Percentiles rank a stretch among this genome's conserved stretches.
phyloP scores from a whole-genome alignment of 768 basidiomycete species.

The Cystobasidium tubakii region DNA sequence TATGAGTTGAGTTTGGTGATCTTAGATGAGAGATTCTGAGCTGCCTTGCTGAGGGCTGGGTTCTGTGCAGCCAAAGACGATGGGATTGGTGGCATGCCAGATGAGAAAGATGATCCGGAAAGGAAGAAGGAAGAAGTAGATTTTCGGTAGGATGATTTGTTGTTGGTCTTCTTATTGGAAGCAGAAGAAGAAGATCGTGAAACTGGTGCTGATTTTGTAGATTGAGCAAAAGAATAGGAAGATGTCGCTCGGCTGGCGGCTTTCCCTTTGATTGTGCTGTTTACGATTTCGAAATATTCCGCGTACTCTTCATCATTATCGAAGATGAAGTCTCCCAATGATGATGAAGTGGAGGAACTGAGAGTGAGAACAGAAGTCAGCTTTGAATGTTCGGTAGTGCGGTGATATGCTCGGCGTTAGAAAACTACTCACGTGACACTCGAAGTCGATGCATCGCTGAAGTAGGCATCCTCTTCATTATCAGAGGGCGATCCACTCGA shows the following conservation, averaged over 20 bases:
- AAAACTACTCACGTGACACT: slow-evolving; percentile 13
- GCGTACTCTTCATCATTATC: slow-evolving; percentile 13
- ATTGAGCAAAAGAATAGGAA: background rate
- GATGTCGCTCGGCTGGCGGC: too few species aligned
- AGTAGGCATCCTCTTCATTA: slow-evolving; percentile 23
- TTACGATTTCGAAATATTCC: slow-evolving; percentile 22
- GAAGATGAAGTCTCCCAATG: slow-evolving; percentile 27
- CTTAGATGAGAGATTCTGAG: background rate
- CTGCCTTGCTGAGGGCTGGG: slow-evolving; percentile 8
- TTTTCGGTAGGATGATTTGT: slow-evolving; percentile 35
- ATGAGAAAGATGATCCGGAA: slow-evolving; percentile 6
- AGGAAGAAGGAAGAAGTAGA: slow-evolving; percentile 29
- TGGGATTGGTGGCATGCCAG: background rate
- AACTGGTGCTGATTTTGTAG: background rate
- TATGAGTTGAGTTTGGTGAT: slow-evolving; percentile 10
- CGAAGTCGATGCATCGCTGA: slow-evolving; percentile 17
- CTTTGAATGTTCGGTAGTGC: too few species aligned
- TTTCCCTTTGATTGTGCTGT: background rate
- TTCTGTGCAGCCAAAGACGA: slow-evolving; percentile 21
- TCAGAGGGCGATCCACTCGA: slow-evolving; percentile 15
- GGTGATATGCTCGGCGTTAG: too few species aligned
- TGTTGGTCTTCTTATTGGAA: background rate
- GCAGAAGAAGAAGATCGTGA: background rate
- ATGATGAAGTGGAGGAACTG: slow-evolving; percentile 13
- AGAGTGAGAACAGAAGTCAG: too few species aligned